Conservation (phyloP, 805 yeast genomes). For the Metschnikowia bowlesiae region DNA sequence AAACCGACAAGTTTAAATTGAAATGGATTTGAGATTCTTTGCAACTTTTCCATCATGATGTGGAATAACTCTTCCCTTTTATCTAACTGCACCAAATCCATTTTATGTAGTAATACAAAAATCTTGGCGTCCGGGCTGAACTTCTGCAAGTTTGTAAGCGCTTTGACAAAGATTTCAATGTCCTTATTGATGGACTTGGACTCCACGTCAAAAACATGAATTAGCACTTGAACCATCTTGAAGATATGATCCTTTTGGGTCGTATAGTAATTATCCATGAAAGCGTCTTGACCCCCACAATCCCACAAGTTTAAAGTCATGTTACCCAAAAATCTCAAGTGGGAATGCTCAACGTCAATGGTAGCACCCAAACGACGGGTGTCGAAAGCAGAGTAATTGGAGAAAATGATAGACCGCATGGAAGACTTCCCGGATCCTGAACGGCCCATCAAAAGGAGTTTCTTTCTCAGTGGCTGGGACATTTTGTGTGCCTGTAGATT, state of each 20-base stretch:
- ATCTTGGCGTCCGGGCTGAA: conserved; percentile 89
- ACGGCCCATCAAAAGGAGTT: conserved; percentile 65
- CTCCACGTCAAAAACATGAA: conserved; percentile 95
- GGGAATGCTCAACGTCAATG: conserved; percentile 97
- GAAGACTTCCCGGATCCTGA: conserved; percentile 97
- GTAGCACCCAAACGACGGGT: conserved; percentile 95
- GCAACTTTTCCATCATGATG: conserved; percentile 78
- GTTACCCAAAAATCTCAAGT: conserved; percentile 84
- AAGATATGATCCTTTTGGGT: conserved; percentile 89
- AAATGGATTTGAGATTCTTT: conserved; percentile 63
- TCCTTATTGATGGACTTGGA: conserved; percentile 88
- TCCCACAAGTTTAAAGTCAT: conserved; percentile 97
- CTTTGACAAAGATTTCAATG: conserved; percentile 83
- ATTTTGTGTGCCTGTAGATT: not conserved
- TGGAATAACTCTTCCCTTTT: conserved; percentile 79
- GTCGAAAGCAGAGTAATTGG: conserved; percentile 94
- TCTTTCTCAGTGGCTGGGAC: conserved; percentile 29
- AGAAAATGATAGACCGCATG: conserved; percentile 93
- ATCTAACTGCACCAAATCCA: conserved; percentile 89
- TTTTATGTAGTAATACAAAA: conserved; percentile 87
- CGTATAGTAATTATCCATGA: conserved; percentile 89
- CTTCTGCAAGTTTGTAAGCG: conserved; percentile 74
- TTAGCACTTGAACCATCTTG: conserved; percentile 91
- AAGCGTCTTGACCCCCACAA: conserved; percentile 97
- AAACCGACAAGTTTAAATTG: conserved; percentile 73